Evolutionary conservation across 176 grass and related monocot species (phyloP).

Genomic region (Pontederia crassipes): DNA sequence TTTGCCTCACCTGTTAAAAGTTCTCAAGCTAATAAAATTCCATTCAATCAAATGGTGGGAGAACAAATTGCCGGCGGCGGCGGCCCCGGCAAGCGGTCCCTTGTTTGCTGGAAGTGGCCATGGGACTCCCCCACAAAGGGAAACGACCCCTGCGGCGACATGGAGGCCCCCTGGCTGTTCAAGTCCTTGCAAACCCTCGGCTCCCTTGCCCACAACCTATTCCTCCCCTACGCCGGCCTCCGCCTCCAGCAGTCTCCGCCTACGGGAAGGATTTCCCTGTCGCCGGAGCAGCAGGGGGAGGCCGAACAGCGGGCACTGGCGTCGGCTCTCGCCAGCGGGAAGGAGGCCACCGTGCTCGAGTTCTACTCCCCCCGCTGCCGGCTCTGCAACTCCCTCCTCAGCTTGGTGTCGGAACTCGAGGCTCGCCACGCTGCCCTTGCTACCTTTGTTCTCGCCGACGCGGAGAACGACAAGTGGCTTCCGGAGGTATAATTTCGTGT

Average conservation of each 20-base stretch:
- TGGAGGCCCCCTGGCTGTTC: slow-evolving; percentile 74
- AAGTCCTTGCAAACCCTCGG: slow-evolving; percentile 48
- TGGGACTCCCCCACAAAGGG: slow-evolving; percentile 13
- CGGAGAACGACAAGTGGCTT: slow-evolving; percentile 87
- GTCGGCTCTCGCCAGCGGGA: slow-evolving; percentile 48
- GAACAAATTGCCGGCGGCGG: too few species aligned
- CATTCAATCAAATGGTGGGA: too few species aligned
- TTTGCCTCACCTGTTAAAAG: too few species aligned
- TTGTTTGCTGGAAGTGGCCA: slow-evolving; percentile 42
- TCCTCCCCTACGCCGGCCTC: slow-evolving; percentile 32
- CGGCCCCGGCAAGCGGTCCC: too few species aligned
- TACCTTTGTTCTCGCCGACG: slow-evolving; percentile 74
- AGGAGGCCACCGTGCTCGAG: slow-evolving; percentile 61
- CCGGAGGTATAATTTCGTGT: slow-evolving; percentile 48
- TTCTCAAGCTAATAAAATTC: too few species aligned
- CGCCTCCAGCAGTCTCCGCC: slow-evolving; percentile 10
- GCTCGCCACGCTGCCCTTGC: slow-evolving; percentile 24
- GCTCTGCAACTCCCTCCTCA: slow-evolving; percentile 66
- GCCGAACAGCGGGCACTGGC: slow-evolving; percentile 67
- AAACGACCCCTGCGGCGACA: slow-evolving; percentile 46
- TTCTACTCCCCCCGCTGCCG: slow-evolving; percentile 86
- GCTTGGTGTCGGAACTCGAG: slow-evolving; percentile 47
- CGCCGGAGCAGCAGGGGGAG: slow-evolving; percentile 39
- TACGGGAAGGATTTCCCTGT: neutral
- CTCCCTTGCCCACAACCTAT: slow-evolving; percentile 56